A percentile compares a stretch with the other conserved stretches of the same genome.
Evolutionary conservation across 805 yeast genomes (phyloP).

Genomic region (Alloascoidea africana): DNA sequence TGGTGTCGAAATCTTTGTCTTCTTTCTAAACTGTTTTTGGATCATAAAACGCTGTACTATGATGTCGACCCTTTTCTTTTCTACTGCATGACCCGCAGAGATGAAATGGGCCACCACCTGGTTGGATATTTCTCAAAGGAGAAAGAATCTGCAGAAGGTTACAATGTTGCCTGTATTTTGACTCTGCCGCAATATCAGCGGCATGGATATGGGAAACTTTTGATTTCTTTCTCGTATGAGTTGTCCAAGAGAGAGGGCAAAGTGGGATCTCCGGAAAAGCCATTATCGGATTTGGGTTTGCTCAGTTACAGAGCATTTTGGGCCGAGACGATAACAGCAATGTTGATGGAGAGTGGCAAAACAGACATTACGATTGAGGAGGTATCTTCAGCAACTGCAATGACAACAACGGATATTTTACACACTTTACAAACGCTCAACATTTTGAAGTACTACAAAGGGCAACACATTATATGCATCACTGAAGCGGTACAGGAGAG

Average conservation of each 20-base stretch:
- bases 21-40: slow-evolving; percentile 78
- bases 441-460: slow-evolving; percentile 83
- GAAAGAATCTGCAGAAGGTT: slow-evolving; percentile 88
- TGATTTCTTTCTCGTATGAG: slow-evolving; percentile 90
- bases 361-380: slow-evolving; percentile 73
- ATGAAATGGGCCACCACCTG: slow-evolving; percentile 84
- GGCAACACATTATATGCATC: slow-evolving; percentile 80
- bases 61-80: slow-evolving; percentile 97
- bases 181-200: slow-evolving; percentile 95
- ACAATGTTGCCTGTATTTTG: slow-evolving; percentile 93
- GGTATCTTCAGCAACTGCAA: slow-evolving; percentile 69
- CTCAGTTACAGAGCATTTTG: slow-evolving; percentile 90
- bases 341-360: slow-evolving; percentile 48
- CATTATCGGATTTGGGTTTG: slow-evolving; percentile 86
- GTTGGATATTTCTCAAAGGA: slow-evolving; percentile 97
- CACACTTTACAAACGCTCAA: slow-evolving; percentile 88
- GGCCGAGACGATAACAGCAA: slow-evolving; percentile 76
- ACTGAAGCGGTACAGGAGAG: slow-evolving; percentile 71
- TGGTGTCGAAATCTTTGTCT: slow-evolving; percentile 96
- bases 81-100: slow-evolving; percentile 87
- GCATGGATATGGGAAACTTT: slow-evolving; percentile 81
- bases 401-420: slow-evolving; percentile 92
- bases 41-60: slow-evolving; percentile 91
- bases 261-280: slow-evolving; percentile 95
- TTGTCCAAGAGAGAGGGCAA: slow-evolving; percentile 78